Conservation (phyloP, 257 asterid species). For the Primulina eburnea region DNA sequence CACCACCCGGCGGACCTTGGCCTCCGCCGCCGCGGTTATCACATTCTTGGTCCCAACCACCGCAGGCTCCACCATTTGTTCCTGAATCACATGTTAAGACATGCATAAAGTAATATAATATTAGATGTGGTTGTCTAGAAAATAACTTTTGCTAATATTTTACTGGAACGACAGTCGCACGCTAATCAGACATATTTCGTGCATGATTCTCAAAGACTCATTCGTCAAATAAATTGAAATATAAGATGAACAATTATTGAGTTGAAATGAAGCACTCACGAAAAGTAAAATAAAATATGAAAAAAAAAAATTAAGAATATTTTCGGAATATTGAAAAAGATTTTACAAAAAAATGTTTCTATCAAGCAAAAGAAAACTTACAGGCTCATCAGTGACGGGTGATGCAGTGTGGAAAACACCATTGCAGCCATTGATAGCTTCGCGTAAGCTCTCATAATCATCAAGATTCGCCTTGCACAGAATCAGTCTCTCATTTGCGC, state of each 20-base stretch:
- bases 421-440: slow-evolving; percentile 83
- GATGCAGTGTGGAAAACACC: slow-evolving; percentile 99
- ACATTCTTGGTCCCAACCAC: slow-evolving; percentile 74
- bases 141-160: background rate
- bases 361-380: slow-evolving; percentile 27
- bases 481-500: slow-evolving; percentile 77
- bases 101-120: too few species aligned
- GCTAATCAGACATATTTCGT: background rate
- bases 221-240: background rate
- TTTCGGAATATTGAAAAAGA: too few species aligned
- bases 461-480: slow-evolving; percentile 75
- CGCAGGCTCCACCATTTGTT: slow-evolving; percentile 98
- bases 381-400: slow-evolving; percentile 92
- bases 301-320: too few species aligned
- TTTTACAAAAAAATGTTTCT: too few species aligned
- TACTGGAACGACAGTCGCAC: background rate
- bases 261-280: too few species aligned
- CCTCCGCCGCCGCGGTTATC: slow-evolving; percentile 75
- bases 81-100: slow-evolving; percentile 38
- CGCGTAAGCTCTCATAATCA: slow-evolving; percentile 64
- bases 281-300: too few species aligned
- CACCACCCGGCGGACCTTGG: slow-evolving; percentile 72
- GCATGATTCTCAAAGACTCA: background rate
- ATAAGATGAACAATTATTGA: too few species aligned
- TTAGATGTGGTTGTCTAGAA: background rate